Percentiles rank a stretch among this genome's conserved stretches.
Evolutionary conservation across 257 asterid species (phyloP).

Genomic region (Catharanthus roseus): DNA sequence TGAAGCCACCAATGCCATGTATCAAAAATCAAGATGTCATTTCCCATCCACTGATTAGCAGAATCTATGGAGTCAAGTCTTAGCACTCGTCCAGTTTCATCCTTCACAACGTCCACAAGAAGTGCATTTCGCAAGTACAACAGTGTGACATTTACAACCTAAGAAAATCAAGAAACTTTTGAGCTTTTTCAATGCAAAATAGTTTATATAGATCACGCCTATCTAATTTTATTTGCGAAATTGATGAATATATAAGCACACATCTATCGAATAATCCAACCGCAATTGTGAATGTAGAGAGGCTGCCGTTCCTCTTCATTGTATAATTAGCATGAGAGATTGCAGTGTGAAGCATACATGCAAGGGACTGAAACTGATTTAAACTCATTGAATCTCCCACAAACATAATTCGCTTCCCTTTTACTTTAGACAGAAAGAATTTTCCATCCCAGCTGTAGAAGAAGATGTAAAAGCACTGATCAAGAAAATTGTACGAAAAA

Average conservation of each 20-base stretch:
- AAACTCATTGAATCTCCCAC: conserved; percentile 33
- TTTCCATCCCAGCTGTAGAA: conserved; percentile 20
- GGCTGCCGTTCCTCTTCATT: not conserved
- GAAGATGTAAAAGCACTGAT: not conserved
- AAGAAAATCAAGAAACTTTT: not conserved
- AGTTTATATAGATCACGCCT: not conserved
- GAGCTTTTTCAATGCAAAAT: not conserved
- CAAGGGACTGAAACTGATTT: conserved; percentile 33
- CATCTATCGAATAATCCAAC: not conserved
- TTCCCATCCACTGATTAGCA: conserved; percentile 1
- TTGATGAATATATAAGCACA: not conserved
- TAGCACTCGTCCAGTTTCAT: not conserved
- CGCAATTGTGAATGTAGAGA: conserved; percentile 21
- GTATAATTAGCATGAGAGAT: conserved; percentile 9
- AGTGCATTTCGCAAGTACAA: conserved; percentile 9
- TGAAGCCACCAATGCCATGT: conserved; percentile 5
- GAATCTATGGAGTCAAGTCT: not conserved
- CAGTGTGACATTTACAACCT: not conserved
- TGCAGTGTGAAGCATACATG: conserved; percentile 28
- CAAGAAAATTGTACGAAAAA: not conserved
- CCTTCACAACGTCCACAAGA: conserved; percentile 3
- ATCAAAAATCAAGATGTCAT: conserved; percentile 2
- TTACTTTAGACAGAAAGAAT: conserved; percentile 10
- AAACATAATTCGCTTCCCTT: conserved; percentile 24
- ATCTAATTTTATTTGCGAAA: not conserved